Percentiles rank a stretch among this genome's conserved stretches.
These are phyloP conservation scores for Eucalyptus caleyi DNA, from an alignment of 345 rosid genomes.

Conservation along the genomic window DNA sequence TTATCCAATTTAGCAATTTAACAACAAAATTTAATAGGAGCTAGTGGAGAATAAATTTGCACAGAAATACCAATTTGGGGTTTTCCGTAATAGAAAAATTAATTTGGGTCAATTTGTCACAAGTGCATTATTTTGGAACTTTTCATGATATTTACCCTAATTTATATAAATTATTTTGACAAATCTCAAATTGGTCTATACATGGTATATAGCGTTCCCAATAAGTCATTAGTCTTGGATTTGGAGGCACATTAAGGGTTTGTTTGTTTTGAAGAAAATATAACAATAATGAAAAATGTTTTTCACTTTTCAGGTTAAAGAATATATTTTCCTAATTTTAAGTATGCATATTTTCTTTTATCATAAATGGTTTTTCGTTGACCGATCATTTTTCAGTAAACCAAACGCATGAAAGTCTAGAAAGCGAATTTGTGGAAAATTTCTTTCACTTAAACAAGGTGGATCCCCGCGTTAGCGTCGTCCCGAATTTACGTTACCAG, in stretches of 20 bases:
- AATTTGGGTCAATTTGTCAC: rapidly evolving
- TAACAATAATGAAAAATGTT: rapidly evolving
- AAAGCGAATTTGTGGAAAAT: not conserved
- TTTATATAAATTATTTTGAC: not conserved
- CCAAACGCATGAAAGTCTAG: not conserved
- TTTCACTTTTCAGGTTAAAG: rapidly evolving
- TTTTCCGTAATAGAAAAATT: too few relatives aligned
- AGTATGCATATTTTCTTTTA: not conserved
- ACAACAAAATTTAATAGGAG: too few relatives aligned
- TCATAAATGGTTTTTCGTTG: too few relatives aligned
- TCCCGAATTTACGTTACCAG: rapidly evolving
- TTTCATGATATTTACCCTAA: rapidly evolving
- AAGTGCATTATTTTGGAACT: rapidly evolving
- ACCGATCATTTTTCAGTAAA: rapidly evolving
- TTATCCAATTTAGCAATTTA: rapidly evolving
- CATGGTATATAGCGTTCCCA: not conserved
- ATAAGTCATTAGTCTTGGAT: not conserved
- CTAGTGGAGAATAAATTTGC: rapidly evolving
- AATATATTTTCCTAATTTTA: too few relatives aligned
- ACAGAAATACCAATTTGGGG: rapidly evolving
- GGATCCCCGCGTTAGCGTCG: rapidly evolving
- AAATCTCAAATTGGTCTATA: not conserved
- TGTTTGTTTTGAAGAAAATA: too few relatives aligned
- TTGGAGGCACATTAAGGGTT: not conserved
- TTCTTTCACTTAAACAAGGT: not conserved